Percentiles rank a stretch among this genome's conserved stretches.
Conservation (phyloP, 2,329 filamentous ascomycete genomes). For the Exophiala sp. region DNA sequence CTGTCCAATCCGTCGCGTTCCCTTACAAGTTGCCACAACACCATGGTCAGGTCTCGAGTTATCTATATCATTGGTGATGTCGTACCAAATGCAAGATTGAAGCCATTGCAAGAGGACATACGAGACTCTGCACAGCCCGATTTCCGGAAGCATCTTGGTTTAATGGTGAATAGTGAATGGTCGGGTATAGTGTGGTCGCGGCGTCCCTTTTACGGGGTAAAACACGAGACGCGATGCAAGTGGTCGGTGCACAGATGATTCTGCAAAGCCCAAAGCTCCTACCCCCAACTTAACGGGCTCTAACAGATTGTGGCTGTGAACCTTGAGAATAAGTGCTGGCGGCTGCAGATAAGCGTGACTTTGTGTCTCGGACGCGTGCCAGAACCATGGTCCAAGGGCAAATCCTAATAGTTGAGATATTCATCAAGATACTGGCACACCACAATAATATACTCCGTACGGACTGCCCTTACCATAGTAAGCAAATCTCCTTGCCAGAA, state of each 20-base stretch:
- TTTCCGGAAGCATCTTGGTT: conserved; percentile 15
- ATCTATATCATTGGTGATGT: conserved; percentile 16
- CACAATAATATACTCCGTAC: no score
- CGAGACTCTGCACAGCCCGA: conserved; percentile 1
- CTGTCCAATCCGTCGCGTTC: conserved; percentile 9
- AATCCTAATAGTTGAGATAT: background rate
- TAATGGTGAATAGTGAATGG: background rate
- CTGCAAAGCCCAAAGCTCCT: background rate
- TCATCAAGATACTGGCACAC: no score
- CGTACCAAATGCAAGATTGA: conserved; percentile 8
- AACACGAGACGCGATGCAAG: no score
- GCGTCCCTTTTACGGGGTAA: no score
- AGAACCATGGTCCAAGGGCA: conserved; percentile 2
- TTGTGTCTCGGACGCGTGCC: conserved; percentile 24
- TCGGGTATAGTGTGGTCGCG: no score
- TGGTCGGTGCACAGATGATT: background rate
- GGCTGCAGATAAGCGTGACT: conserved; percentile 17
- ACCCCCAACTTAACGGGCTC: background rate
- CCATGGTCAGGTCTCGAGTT: background rate
- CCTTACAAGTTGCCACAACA: background rate
- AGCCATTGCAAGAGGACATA: background rate
- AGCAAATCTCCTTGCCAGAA: background rate
- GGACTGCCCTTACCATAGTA: no score
- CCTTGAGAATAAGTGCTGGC: background rate
- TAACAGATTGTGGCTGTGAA: background rate